These are phyloP conservation scores for Amanita pallidorosea DNA, from an alignment of 768 basidiomycete species.

Conservation along the genomic window DNA sequence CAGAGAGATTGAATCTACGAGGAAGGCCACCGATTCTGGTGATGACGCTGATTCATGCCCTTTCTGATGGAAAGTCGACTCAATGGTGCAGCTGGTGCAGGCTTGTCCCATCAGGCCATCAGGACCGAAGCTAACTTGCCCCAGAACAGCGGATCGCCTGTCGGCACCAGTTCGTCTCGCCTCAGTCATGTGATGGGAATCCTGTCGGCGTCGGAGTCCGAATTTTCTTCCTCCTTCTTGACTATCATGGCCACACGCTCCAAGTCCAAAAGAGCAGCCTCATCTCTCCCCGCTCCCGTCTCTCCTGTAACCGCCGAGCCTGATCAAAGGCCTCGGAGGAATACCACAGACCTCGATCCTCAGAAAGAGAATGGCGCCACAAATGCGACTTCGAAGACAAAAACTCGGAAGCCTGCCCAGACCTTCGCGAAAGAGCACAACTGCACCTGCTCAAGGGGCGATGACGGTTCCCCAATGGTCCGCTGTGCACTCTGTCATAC, in stretches of 20 bases:
- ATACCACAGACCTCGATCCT: constrained; percentile 1
- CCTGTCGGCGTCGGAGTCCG: constrained; percentile 1
- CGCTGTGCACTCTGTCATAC: constrained; percentile 58
- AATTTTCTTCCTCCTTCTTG: neutral
- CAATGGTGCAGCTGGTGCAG: neutral
- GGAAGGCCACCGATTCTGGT: too few species aligned
- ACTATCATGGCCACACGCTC: constrained; percentile 3
- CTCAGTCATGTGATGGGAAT: constrained; percentile 4
- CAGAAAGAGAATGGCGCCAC: constrained; percentile 3
- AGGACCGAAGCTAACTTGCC: neutral
- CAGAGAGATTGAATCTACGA: too few species aligned
- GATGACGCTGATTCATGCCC: neutral
- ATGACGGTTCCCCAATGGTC: constrained; percentile 80
- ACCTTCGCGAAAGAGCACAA: constrained; percentile 19
- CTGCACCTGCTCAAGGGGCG: constrained; percentile 58
- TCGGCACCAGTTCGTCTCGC: neutral
- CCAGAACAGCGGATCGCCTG: neutral
- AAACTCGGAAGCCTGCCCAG: neutral
- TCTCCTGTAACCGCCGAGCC: neutral
- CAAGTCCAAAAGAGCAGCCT: constrained; percentile 3
- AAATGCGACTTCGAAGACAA: constrained; percentile 8
- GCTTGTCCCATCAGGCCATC: too few species aligned
- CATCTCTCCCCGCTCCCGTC: neutral
- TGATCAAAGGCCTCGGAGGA: constrained; percentile 5
- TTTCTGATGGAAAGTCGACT: neutral